Conservation (phyloP, 2,329 filamentous ascomycete genomes). For the Davidsoniella australis region DNA sequence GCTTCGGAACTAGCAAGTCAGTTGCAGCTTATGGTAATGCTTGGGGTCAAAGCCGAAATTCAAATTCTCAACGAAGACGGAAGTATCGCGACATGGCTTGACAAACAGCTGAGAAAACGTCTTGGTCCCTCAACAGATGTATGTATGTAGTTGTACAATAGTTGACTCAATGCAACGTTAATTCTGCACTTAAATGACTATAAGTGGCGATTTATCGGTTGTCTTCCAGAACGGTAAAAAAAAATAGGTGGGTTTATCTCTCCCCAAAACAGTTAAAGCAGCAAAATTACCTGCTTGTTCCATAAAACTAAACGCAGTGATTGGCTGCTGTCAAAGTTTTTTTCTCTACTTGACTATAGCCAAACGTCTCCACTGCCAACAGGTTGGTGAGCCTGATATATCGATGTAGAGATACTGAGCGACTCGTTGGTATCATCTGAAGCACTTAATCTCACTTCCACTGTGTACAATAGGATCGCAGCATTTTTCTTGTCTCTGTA, state of each 20-base stretch:
- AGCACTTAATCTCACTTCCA: not conserved
- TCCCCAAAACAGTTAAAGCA: too few relatives aligned
- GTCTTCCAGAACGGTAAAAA: too few relatives aligned
- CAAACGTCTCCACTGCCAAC: not conserved
- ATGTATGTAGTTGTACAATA: too few relatives aligned
- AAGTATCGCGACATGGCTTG: slow-evolving; percentile 32
- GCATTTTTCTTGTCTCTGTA: not conserved
- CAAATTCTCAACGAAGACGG: slow-evolving; percentile 47
- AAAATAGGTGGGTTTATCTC: too few relatives aligned
- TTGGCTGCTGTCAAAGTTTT: slow-evolving; percentile 7
- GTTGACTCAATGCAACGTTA: too few relatives aligned
- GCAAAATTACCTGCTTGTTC: not conserved
- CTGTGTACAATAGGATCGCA: not conserved
- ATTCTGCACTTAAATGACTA: not conserved
- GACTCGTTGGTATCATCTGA: not conserved
- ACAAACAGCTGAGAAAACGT: slow-evolving; percentile 15
- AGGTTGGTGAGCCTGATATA: not conserved
- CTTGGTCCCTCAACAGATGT: not conserved
- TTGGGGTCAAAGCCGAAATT: slow-evolving; percentile 63
- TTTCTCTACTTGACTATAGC: not conserved
- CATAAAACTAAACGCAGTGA: slow-evolving; percentile 5
- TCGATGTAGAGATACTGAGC: not conserved
- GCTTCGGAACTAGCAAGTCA: slow-evolving; percentile 25
- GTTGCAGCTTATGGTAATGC: slow-evolving; percentile 54
- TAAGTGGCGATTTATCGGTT: too few relatives aligned